Percentiles rank a stretch among this genome's conserved stretches.
These are phyloP conservation scores for Beta corolliflora DNA, from an alignment of 179 eudicot species.

Conservation along the genomic window DNA sequence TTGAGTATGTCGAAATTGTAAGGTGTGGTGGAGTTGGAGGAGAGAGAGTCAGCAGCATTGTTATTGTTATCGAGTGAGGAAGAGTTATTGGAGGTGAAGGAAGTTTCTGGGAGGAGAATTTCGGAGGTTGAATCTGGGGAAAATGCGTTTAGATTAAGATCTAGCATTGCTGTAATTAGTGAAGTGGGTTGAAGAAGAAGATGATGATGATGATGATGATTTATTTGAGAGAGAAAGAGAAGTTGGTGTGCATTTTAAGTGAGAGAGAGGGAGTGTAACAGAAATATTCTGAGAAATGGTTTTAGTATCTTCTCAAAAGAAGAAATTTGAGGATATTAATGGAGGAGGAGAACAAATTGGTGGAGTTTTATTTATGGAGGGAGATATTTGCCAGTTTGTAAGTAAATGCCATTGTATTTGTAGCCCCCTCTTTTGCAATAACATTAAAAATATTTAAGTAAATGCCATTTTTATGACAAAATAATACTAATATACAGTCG, in stretches of 20 bases:
- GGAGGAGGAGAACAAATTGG: not conserved
- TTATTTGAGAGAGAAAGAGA: not conserved
- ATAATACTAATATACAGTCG: no score
- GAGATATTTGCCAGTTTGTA: no score
- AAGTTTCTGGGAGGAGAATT: not conserved
- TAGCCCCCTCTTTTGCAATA: no score
- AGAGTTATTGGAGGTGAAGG: constrained; percentile 40
- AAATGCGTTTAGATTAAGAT: constrained; percentile 58
- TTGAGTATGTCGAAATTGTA: constrained; percentile 50
- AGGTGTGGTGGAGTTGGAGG: constrained; percentile 23
- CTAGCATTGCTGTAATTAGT: constrained; percentile 45
- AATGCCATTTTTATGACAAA: no score
- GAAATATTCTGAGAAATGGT: not conserved
- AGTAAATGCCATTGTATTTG: no score
- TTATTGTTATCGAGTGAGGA: constrained; percentile 38
- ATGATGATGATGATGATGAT: no score
- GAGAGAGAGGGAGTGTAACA: not conserved
- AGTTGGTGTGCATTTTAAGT: not conserved
- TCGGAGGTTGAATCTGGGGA: constrained; percentile 20
- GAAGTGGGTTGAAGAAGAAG: no score
- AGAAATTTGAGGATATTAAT: not conserved
- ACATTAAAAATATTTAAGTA: no score
- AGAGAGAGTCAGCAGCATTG: constrained; percentile 25
- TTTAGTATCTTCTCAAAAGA: not conserved
- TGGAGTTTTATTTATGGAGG: not conserved